Evolutionary conservation across 768 basidiomycete species (phyloP), one percentile per base, ranked within the genome.

Genomic region (Lactifluus pinguis): DNA sequence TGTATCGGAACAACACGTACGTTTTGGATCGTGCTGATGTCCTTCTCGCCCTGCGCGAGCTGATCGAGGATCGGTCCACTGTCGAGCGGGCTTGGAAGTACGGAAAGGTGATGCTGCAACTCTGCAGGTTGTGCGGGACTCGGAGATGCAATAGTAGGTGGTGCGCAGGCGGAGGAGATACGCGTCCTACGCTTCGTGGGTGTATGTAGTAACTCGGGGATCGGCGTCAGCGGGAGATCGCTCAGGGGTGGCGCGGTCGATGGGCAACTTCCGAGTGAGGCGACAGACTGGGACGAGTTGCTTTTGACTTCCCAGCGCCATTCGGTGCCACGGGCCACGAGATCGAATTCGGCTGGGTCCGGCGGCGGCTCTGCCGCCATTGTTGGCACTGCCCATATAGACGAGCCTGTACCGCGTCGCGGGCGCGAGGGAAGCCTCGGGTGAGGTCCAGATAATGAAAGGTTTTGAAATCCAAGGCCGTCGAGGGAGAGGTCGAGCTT

Each of bases 141-240:
- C 25, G 25, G 10, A 42, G 17, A 41, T 13, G 39, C 15, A 44
- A 51, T 25, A 36, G 56, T 14, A 19, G 50, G 1, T 7, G 50
- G 1, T 7, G 50, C 15, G 39, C 50, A 11, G 30, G 36, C 2
- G 11, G 13, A 17, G 17, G 39, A 8, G n/a, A 29, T n/a, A 11
- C 17, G 15, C 44, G 21, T 61, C 29, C 14, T 49, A 21, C 7
- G 57, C 11, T 36, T 49, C 17, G 61, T 62, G 2, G 61, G 61
- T 2, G 61, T 62, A 32, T 44, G 52, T n/a, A 62, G 52, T 2
- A 62, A 45, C 52, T 62, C 61, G 13, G 61, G 57, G n/a, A 62
- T 62, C 9, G 61, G 61, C 17, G 56, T 58, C 52, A 62, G 47
- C n/a, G 61, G 61, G 57, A 62, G 52, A n/a, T 62, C 61, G 47